Percentiles rank a stretch among this genome's conserved stretches.
phyloP scores from a whole-genome alignment of 176 grass and related monocot species.

The Avena atlantica region DNA sequence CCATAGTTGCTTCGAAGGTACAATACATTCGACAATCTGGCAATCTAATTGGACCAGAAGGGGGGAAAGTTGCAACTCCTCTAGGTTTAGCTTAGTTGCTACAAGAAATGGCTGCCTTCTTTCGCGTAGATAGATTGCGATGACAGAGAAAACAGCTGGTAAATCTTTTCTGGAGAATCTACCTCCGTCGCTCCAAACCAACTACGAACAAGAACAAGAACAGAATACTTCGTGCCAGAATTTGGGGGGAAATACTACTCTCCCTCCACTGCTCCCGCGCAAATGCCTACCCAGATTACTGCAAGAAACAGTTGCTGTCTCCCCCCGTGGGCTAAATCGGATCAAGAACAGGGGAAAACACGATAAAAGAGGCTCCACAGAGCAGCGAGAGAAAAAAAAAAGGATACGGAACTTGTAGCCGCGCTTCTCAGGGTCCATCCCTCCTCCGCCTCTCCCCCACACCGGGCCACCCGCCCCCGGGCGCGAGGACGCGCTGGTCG shows the following conservation, averaged over 20 bases:
- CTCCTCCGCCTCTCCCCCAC: neutral
- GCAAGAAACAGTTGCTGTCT: neutral
- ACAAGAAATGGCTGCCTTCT: slow-evolving; percentile 1
- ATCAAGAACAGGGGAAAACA: slow-evolving; percentile 31
- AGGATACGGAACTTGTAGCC: slow-evolving; percentile 98
- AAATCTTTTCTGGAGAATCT: neutral
- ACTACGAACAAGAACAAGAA: neutral
- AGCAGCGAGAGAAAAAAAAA: slow-evolving; percentile 46
- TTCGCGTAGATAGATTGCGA: slow-evolving; percentile 17
- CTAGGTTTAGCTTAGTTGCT: neutral
- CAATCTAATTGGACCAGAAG: no score
- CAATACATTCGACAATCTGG: slow-evolving; percentile 15
- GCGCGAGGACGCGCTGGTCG: neutral
- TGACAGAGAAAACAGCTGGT: neutral
- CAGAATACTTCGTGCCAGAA: neutral
- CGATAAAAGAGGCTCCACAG: neutral
- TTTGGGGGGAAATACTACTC: neutral
- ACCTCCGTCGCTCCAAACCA: neutral
- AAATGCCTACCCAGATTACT: slow-evolving; percentile 43
- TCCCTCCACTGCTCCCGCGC: neutral
- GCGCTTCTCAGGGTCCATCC: slow-evolving; percentile 77
- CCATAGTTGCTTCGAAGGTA: neutral
- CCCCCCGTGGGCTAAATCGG: slow-evolving; percentile 25
- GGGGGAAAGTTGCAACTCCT: slow-evolving; percentile 7
- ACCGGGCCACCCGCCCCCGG: slow-evolving; percentile 4